Conservation (phyloP, 2,329 filamentous ascomycete genomes). For the Ophiostoma novo-ulmi region DNA sequence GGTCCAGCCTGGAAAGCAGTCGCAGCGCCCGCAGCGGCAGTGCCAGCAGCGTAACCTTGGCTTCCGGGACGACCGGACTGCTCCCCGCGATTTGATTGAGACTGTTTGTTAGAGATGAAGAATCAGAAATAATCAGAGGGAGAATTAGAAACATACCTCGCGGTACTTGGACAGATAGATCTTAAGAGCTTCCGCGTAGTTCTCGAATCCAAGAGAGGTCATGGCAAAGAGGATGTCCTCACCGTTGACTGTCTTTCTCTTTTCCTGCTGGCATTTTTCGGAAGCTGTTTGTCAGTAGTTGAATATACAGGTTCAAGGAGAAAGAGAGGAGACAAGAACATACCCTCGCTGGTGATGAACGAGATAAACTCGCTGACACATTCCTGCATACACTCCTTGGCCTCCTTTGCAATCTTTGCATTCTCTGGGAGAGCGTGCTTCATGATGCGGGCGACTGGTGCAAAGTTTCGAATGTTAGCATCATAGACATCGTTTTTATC, state of each 20-base stretch:
- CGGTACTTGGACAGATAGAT: slow-evolving; percentile 97
- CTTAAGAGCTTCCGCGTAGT: slow-evolving; percentile 95
- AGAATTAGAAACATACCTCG: slow-evolving; percentile 62
- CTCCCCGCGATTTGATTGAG: slow-evolving; percentile 69
- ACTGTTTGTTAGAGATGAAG: slow-evolving; percentile 43
- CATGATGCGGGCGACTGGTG: slow-evolving; percentile 98
- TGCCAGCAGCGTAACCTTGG: slow-evolving; percentile 47
- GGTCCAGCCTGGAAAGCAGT: slow-evolving; percentile 43
- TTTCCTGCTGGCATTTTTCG: slow-evolving; percentile 98
- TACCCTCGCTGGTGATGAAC: slow-evolving; percentile 98
- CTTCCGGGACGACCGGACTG: slow-evolving; percentile 48
- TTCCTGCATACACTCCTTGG: slow-evolving; percentile 99
- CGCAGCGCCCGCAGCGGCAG: slow-evolving; percentile 38
- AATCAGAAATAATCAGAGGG: neutral
- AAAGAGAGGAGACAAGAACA: slow-evolving; percentile 32
- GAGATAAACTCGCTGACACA: slow-evolving; percentile 99
- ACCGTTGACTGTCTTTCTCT: slow-evolving; percentile 97
- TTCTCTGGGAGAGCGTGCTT: slow-evolving; percentile 96
- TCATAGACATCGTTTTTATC: slow-evolving; percentile 57
- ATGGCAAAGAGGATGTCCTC: slow-evolving; percentile 98
- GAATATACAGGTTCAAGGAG: neutral
- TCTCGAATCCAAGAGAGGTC: slow-evolving; percentile 98
- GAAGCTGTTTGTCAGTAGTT: slow-evolving; percentile 60
- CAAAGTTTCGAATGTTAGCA: slow-evolving; percentile 93
- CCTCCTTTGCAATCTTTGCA: slow-evolving; percentile 97